Base-by-base conservation (phyloP, 768 basidiomycete species). In the Amanita pallidorosea region DNA sequence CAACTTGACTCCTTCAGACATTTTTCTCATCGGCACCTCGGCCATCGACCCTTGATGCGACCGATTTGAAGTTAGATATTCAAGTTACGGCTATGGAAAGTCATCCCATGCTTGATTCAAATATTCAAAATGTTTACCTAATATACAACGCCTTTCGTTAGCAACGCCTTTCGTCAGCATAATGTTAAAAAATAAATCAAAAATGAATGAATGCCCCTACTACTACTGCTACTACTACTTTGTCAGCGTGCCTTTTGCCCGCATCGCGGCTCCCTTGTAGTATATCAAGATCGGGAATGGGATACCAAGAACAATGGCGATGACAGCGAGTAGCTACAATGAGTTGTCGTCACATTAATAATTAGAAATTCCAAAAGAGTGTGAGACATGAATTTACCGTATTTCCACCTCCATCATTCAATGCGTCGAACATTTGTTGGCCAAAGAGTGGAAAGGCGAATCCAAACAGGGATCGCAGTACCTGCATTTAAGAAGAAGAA, bases 251-350 rank as follows among this genome's bases (percentile, higher is more conserved):
- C 65, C 67, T 31, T 55, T 54, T 9, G 65, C 65, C 11, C 66
- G 64, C 49, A 67, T 49, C 37, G 68, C 61, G 60, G 80, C 85
- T 44, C 85, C 85, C 37, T 72, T 67, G 68, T 71, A 83, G 65
- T 81, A 88, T 6, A 88, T 71, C 75, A 75, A 86, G 2, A 85
- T 64, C 1, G 85, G 84, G 66, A 87, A 87, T 1, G 85, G 85
- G 53, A 86, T 80, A 5, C 85, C 85, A 13, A 81, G 59, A 18
- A 79, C 53, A 20, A 81, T 74, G 35, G 74, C 71, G 13, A 81
- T 60, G 34, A 76, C 84, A 4, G 77, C 85, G 5, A 87, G 59
- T 7, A 73, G 54, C 68, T 70, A 66, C 48, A 72, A 59, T 31
- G 18, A 47, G 44, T 11, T 33, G 5, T 17, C n/a, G 18, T 20